Evolutionary conservation across 139 green algal species (phyloP), one percentile per base, ranked within the genome.

Genomic region (Trebouxia sp.): DNA sequence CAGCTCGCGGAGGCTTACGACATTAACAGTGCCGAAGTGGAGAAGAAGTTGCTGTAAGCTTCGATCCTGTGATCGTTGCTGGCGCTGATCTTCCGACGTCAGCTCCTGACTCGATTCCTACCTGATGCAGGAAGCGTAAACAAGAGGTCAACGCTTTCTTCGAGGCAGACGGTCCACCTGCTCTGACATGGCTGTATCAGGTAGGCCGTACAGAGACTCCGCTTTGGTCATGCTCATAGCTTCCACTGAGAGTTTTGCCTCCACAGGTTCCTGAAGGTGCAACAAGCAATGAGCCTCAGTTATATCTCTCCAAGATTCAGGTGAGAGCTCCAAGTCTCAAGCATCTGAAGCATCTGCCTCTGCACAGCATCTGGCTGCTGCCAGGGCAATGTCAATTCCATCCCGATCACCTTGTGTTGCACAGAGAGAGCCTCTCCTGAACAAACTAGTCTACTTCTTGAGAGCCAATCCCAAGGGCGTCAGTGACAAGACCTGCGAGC

Each of bases 391-490:
- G n/a, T n/a, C n/a, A n/a, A n/a, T n/a, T n/a, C n/a, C n/a, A n/a
- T n/a, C n/a, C n/a, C n/a, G n/a, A n/a, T n/a, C 26, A 35, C 6
- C 1, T 20, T 9, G 8, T 77, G 41, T 22, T 3, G 24, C 55
- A 24, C 85, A 95, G 89, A 85, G 81, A 7, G 91, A 93, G 70
- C 82, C 75, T 12, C 66, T 94, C 28, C 58, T 65, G 0, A 85
- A 80, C 80, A 96, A 94, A 55, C 80, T 87, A 48, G 81, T 96
- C 15, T 94, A 90, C 81, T 95, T 97, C 62, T 76, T 87, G 42
- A 86, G 90, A 8, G 65, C 83, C 30, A 92, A 90, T 70, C 76
- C 89, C 30, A 94, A 94, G 81, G 92, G 88, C 50, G 85, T 98
- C 30, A 82, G 17, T 1, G 92, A 95, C 67, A 90, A 89, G 66